Evolutionary conservation across 2,329 filamentous ascomycete genomes (phyloP).

Genomic region (Karstenula rhodostoma): DNA sequence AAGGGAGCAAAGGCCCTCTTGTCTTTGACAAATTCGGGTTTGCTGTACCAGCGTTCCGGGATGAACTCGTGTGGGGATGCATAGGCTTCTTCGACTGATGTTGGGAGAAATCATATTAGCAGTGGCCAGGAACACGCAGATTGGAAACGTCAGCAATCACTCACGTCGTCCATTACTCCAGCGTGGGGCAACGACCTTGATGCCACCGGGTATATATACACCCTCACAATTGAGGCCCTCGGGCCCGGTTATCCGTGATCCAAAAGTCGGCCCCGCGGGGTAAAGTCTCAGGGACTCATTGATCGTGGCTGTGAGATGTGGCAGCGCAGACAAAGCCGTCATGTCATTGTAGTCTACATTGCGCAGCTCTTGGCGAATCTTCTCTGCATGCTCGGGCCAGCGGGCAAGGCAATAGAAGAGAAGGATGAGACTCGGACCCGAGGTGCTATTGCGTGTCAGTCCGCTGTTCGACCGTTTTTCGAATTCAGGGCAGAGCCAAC

Average conservation of each 20-base stretch:
- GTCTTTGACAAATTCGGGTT: slow-evolving; percentile 14
- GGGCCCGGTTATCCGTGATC: background rate
- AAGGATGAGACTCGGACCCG: slow-evolving; percentile 16
- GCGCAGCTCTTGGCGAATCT: slow-evolving; percentile 12
- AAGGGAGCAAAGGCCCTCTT: slow-evolving; percentile 60
- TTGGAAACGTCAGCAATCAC: background rate
- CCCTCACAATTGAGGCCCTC: background rate
- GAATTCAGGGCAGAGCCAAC: background rate
- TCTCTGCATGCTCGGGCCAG: slow-evolving; percentile 15
- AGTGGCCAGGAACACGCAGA: background rate
- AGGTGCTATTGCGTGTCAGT: slow-evolving; percentile 16
- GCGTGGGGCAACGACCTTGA: background rate
- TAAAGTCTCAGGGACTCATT: background rate
- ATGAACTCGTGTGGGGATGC: slow-evolving; percentile 22
- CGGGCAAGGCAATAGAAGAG: slow-evolving; percentile 16
- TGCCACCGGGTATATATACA: background rate
- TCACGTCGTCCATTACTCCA: background rate
- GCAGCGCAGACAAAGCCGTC: background rate
- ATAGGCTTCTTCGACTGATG: slow-evolving; percentile 15
- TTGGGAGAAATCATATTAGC: background rate
- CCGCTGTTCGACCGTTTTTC: background rate
- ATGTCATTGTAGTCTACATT: background rate
- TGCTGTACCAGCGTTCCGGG: slow-evolving; percentile 25
- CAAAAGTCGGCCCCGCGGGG: background rate
- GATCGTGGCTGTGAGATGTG: slow-evolving; percentile 3